A percentile compares a stretch with the other conserved stretches of the same genome.
Evolutionary conservation across 1,139 yeast genomes (phyloP).

Genomic region (Taphrina confusa): DNA sequence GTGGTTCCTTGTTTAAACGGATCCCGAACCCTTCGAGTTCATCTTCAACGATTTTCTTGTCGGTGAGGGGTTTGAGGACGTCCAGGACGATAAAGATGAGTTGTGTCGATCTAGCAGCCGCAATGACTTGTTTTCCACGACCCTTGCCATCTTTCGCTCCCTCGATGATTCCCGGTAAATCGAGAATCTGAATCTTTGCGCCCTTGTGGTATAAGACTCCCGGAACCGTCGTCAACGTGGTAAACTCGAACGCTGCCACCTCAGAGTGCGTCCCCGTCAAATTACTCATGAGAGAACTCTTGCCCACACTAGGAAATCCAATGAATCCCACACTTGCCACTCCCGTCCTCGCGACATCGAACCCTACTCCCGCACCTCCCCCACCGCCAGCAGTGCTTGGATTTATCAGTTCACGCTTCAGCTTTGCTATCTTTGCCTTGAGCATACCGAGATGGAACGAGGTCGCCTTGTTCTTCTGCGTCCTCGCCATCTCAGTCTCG

Average conservation of each 20-base stretch:
- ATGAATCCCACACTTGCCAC: slow-evolving; percentile 96
- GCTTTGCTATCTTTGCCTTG: slow-evolving; percentile 91
- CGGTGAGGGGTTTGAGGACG: slow-evolving; percentile 92
- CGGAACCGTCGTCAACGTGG: slow-evolving; percentile 95
- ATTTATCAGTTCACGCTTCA: slow-evolving; percentile 84
- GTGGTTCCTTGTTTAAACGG: slow-evolving; percentile 82
- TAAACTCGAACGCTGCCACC: slow-evolving; percentile 70
- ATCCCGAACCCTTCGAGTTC: slow-evolving; percentile 98
- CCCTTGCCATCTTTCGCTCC: slow-evolving; percentile 99
- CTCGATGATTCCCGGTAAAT: slow-evolving; percentile 97
- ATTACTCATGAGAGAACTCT: slow-evolving; percentile 73
- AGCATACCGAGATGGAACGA: slow-evolving; percentile 88
- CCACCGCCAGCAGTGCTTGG: slow-evolving; percentile 81
- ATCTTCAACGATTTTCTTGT: slow-evolving; percentile 86
- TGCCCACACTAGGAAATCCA: slow-evolving; percentile 99
- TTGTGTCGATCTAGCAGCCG: slow-evolving; percentile 95
- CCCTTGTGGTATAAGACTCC: slow-evolving; percentile 95
- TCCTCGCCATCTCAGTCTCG: slow-evolving; percentile 39
- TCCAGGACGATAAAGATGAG: slow-evolving; percentile 88
- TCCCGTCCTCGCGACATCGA: slow-evolving; percentile 97
- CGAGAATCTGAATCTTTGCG: slow-evolving; percentile 96
- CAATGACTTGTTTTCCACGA: slow-evolving; percentile 98
- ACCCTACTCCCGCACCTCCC: slow-evolving; percentile 83
- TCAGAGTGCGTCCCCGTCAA: slow-evolving; percentile 95
- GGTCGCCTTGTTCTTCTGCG: slow-evolving; percentile 39